phyloP scores from a whole-genome alignment of 805 yeast species.

The Monosporozyma siamensis region DNA sequence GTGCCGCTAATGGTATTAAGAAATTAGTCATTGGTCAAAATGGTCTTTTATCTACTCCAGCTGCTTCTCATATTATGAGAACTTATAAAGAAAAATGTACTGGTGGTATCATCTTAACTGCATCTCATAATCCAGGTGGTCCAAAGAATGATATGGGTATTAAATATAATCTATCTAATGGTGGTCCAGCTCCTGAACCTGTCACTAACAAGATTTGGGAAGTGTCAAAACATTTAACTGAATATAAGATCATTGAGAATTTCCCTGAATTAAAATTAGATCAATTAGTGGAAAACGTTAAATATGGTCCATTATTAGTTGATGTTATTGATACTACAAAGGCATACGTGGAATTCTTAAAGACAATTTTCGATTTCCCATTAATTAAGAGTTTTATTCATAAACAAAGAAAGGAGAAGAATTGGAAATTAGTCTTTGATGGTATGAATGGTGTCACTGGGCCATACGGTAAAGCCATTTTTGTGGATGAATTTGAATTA shows the following conservation, averaged over 20 bases:
- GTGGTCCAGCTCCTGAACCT: slow-evolving; percentile 97
- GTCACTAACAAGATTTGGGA: slow-evolving; percentile 85
- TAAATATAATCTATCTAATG: slow-evolving; percentile 89
- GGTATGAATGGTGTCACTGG: slow-evolving; percentile 95
- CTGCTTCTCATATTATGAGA: slow-evolving; percentile 93
- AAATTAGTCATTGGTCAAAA: slow-evolving; percentile 80
- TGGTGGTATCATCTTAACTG: slow-evolving; percentile 94
- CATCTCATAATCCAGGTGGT: slow-evolving; percentile 98
- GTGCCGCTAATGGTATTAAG: slow-evolving; percentile 85
- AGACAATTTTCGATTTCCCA: slow-evolving; percentile 79
- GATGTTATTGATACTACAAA: slow-evolving; percentile 77
- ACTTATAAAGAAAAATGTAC: slow-evolving; percentile 51
- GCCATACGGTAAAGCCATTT: slow-evolving; percentile 82
- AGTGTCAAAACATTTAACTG: slow-evolving; percentile 46
- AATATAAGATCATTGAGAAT: slow-evolving; percentile 50
- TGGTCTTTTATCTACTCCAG: slow-evolving; percentile 91
- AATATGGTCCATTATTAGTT: slow-evolving; percentile 54
- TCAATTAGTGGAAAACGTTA: slow-evolving; percentile 40
- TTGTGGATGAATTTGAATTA: slow-evolving; percentile 76
- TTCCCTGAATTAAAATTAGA: slow-evolving; percentile 57
- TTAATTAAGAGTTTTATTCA: slow-evolving; percentile 65
- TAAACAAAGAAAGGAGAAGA: slow-evolving; percentile 36
- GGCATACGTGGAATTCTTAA: slow-evolving; percentile 71
- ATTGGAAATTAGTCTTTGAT: slow-evolving; percentile 76
- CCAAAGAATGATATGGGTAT: slow-evolving; percentile 89